phyloP scores from a whole-genome alignment of 2,329 filamentous ascomycete genomes.

The Tolypocladium album region DNA sequence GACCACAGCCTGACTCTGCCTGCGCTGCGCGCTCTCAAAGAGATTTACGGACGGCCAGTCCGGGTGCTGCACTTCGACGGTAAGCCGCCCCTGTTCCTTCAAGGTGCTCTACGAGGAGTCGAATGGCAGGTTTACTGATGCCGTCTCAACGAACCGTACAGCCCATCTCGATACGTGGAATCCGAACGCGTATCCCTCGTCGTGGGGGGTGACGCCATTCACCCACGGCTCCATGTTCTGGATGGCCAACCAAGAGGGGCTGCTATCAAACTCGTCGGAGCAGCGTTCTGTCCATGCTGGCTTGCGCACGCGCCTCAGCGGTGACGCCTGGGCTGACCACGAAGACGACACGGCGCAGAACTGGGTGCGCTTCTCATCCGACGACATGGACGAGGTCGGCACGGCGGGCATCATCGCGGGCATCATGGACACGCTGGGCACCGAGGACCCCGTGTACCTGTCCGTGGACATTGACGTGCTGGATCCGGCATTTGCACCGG shows the following conservation, averaged over 20 bases:
- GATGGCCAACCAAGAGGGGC: slow-evolving; percentile 70
- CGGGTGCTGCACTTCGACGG: slow-evolving; percentile 65
- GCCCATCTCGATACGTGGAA: slow-evolving; percentile 79
- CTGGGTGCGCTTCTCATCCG: slow-evolving; percentile 67
- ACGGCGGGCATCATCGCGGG: slow-evolving; percentile 55
- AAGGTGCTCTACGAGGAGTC: background rate
- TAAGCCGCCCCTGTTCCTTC: background rate
- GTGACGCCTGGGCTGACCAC: slow-evolving; percentile 54
- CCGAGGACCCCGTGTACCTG: slow-evolving; percentile 69
- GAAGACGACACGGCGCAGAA: slow-evolving; percentile 64
- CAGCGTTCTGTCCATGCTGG: slow-evolving; percentile 75
- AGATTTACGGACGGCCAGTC: slow-evolving; percentile 50
- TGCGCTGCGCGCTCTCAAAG: slow-evolving; percentile 54
- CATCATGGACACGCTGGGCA: slow-evolving; percentile 64
- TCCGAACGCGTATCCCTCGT: slow-evolving; percentile 66
- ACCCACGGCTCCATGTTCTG: slow-evolving; percentile 91
- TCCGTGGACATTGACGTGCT: slow-evolving; percentile 77
- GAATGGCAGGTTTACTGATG: background rate
- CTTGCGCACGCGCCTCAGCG: slow-evolving; percentile 64
- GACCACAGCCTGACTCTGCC: slow-evolving; percentile 64
- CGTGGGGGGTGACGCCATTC: slow-evolving; percentile 59
- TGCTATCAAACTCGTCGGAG: slow-evolving; percentile 59
- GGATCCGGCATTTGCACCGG: slow-evolving; percentile 57
- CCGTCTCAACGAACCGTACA: slow-evolving; percentile 3
- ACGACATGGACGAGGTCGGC: slow-evolving; percentile 81